Percentiles rank a stretch among this genome's conserved stretches.
Evolutionary conservation across 2,329 filamentous ascomycete genomes (phyloP).

Genomic region (Penicillium polonicum): DNA sequence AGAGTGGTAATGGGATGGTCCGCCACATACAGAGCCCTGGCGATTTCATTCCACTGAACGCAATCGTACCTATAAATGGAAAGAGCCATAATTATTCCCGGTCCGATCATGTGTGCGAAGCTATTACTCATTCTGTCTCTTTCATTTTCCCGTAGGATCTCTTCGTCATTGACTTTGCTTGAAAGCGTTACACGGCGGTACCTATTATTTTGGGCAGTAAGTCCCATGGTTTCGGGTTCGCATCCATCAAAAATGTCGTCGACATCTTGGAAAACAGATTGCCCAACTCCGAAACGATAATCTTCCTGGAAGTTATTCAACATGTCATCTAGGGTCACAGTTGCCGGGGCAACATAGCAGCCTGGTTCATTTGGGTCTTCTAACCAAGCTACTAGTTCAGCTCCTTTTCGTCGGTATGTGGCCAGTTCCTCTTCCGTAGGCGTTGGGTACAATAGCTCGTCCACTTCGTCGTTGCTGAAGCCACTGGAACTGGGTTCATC

Average conservation of each 20-base stretch:
- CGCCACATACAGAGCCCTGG: neutral
- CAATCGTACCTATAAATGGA: neutral
- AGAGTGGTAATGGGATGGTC: neutral
- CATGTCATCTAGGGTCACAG: fast-evolving
- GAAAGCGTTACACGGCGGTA: neutral
- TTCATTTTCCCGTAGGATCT: too few relatives aligned
- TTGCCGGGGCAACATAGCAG: neutral
- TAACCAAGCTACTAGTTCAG: neutral
- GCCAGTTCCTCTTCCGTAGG: neutral
- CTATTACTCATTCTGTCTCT: neutral
- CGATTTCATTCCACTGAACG: neutral
- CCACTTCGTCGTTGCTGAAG: neutral
- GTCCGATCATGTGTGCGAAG: neutral
- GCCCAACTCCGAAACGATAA: neutral
- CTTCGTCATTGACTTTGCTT: neutral
- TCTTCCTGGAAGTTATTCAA: neutral
- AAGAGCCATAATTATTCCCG: neutral
- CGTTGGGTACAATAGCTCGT: fast-evolving
- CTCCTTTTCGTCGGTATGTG: neutral
- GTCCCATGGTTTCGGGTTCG: neutral
- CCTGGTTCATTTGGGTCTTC: neutral
- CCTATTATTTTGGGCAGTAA: fast-evolving
- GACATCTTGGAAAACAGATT: fast-evolving
- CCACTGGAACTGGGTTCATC: too few relatives aligned
- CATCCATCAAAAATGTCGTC: neutral